phyloP scores from a whole-genome alignment of 1,139 yeast genomes.

The Schwanniomyces etchellsii region DNA sequence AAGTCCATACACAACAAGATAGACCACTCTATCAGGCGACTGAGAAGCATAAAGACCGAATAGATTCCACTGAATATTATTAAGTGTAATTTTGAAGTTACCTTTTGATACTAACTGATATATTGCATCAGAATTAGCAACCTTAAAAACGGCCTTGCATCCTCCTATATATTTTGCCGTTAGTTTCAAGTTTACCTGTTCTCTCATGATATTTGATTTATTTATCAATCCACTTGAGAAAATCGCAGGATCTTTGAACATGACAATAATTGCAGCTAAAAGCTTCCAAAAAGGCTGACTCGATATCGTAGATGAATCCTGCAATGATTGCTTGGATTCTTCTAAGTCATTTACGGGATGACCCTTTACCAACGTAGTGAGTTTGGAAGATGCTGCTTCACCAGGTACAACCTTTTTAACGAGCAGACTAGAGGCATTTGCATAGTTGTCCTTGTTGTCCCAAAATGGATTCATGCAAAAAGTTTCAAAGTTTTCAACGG shows the following conservation, averaged over 20 bases:
- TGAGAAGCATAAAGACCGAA: neutral
- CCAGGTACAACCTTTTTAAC: neutral
- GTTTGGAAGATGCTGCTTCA: neutral
- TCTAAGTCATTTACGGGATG: neutral
- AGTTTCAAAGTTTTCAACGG: constrained; percentile 51
- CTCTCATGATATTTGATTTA: neutral
- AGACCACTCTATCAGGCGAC: neutral
- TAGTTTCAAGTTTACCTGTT: neutral
- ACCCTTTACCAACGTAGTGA: neutral
- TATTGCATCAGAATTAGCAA: neutral
- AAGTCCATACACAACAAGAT: constrained; percentile 41
- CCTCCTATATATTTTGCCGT: neutral
- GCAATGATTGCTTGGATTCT: neutral
- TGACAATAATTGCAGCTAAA: constrained; percentile 55
- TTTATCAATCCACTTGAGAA: constrained; percentile 51
- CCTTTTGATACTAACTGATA: neutral
- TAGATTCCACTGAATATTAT: constrained; percentile 55
- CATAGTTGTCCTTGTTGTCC: constrained; percentile 13
- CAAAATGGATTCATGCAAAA: constrained; percentile 41
- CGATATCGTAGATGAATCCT: constrained; percentile 18
- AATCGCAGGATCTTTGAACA: constrained; percentile 43
- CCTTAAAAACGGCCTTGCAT: neutral
- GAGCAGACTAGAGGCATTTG: constrained; percentile 9
- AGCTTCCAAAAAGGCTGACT: constrained; percentile 66
- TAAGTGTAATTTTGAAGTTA: constrained; percentile 12